These are phyloP conservation scores for Kwoniella sp. DNA, from an alignment of 768 basidiomycete species.

Conservation along the genomic window DNA sequence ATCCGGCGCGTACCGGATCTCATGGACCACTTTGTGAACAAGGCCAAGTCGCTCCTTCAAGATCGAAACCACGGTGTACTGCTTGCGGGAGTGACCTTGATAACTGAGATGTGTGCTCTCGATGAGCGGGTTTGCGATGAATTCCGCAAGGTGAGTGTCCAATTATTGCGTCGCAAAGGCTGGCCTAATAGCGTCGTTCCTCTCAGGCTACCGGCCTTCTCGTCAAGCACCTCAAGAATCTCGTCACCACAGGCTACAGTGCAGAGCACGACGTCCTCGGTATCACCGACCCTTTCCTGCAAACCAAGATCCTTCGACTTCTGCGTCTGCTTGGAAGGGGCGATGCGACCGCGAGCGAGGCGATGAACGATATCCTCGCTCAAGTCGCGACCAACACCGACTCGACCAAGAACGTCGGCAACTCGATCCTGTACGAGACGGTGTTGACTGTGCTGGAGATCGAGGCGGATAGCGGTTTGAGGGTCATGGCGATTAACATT, in stretches of 20 bases:
- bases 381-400: constrained; percentile 99
- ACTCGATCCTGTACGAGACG: constrained; percentile 96
- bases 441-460: constrained; percentile 95
- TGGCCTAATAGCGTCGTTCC: not conserved
- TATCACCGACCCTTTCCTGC: constrained; percentile 67
- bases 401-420: constrained; percentile 95
- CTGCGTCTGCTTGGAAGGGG: constrained; percentile 84
- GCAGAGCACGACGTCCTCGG: constrained; percentile 99
- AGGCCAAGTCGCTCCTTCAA: constrained; percentile 85
- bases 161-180: not conserved
- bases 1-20: constrained; percentile 96
- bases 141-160: constrained; percentile 75
- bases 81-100: constrained; percentile 88
- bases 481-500: constrained; percentile 99
- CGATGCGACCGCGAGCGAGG: constrained; percentile 83
- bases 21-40: constrained; percentile 83
- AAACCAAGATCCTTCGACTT: constrained; percentile 82
- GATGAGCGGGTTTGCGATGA: constrained; percentile 75
- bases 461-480: constrained; percentile 89
- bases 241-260: constrained; percentile 94
- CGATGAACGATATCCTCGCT: constrained; percentile 95
- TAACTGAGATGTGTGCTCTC: constrained; percentile 88
- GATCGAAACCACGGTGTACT: constrained; percentile 97
- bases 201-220: constrained; percentile 61
- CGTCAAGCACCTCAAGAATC: constrained; percentile 89